phyloP scores from a whole-genome alignment of 495 filamentous ascomycete genomes.

The Penicillium waksmanii region DNA sequence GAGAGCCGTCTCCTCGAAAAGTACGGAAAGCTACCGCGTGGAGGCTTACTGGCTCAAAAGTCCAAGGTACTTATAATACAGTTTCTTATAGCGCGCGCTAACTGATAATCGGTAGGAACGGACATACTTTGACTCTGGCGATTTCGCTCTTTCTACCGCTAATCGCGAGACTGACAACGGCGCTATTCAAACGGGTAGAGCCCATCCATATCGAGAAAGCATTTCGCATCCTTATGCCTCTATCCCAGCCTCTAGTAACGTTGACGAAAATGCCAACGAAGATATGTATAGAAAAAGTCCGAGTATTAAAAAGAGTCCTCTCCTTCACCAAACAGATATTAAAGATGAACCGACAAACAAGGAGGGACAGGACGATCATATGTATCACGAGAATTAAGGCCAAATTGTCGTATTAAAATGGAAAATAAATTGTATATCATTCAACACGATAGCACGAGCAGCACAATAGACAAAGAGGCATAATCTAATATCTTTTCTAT shows the following conservation, averaged over 20 bases:
- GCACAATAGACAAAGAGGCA: no score
- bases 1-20: constrained; percentile 15
- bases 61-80: constrained; percentile 19
- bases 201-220: constrained; percentile 30
- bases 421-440: no score
- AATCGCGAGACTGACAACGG: constrained; percentile 28
- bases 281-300: constrained; percentile 20
- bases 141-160: constrained; percentile 36
- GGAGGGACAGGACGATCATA: constrained; percentile 7
- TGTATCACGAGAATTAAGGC: constrained; percentile 6
- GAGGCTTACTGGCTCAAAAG: constrained; percentile 16
- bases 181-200: constrained; percentile 29
- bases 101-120: constrained; percentile 26
- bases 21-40: constrained; percentile 22
- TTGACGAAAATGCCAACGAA: constrained; percentile 29
- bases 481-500: no score
- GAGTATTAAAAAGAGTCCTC: constrained; percentile 17
- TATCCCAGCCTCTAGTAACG: constrained; percentile 33
- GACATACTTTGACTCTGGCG: constrained; percentile 39
- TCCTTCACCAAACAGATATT: constrained; percentile 13
- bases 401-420: constrained; percentile 6
- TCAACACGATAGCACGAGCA: no score
- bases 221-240: constrained; percentile 37
- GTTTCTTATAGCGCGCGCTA: constrained; percentile 5
- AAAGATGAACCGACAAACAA: constrained; percentile 12